Conservation (phyloP, 2,329 filamentous ascomycete species). For the Talaromyces sp. region DNA sequence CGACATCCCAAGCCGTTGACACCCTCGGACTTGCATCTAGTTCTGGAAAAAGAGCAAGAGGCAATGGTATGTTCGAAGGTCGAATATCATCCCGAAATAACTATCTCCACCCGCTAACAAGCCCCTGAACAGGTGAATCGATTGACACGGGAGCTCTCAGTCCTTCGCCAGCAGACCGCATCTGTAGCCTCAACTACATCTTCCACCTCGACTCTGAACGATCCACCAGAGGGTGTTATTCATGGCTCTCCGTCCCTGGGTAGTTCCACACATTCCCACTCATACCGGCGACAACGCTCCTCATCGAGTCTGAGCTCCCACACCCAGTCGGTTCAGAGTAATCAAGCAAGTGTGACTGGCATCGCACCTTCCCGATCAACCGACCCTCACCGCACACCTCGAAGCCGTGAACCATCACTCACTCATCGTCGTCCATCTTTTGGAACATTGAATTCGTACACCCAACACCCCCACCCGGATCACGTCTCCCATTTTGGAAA, state of each 20-base stretch:
- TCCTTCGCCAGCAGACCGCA: slow-evolving; percentile 72
- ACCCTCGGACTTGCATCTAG: slow-evolving; percentile 81
- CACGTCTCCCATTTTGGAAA: slow-evolving; percentile 27
- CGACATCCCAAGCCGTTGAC: slow-evolving; percentile 87
- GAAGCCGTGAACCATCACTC: slow-evolving; percentile 48
- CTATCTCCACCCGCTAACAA: neutral
- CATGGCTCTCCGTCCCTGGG: slow-evolving; percentile 47
- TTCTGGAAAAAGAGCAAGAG: slow-evolving; percentile 94
- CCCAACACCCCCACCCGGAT: slow-evolving; percentile 33
- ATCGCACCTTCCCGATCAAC: slow-evolving; percentile 46
- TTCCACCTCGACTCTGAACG: slow-evolving; percentile 57
- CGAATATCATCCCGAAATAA: neutral
- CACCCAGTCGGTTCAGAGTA: slow-evolving; percentile 40
- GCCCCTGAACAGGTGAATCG: slow-evolving; percentile 72
- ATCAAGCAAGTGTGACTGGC: slow-evolving; percentile 40
- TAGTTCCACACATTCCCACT: slow-evolving; percentile 55
- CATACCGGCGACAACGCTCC: slow-evolving; percentile 59
- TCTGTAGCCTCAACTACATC: slow-evolving; percentile 64
- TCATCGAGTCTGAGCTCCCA: slow-evolving; percentile 57
- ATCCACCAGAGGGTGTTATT: slow-evolving; percentile 49
- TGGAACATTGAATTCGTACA: slow-evolving; percentile 33
- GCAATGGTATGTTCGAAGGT: slow-evolving; percentile 69
- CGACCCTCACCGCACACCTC: slow-evolving; percentile 31
- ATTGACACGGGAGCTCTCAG: slow-evolving; percentile 81
- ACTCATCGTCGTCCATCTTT: slow-evolving; percentile 42